Evolutionary conservation across 2,329 filamentous ascomycete genomes (phyloP), one percentile per base, ranked within the genome.

Genomic region (Ophiostoma sp.): DNA sequence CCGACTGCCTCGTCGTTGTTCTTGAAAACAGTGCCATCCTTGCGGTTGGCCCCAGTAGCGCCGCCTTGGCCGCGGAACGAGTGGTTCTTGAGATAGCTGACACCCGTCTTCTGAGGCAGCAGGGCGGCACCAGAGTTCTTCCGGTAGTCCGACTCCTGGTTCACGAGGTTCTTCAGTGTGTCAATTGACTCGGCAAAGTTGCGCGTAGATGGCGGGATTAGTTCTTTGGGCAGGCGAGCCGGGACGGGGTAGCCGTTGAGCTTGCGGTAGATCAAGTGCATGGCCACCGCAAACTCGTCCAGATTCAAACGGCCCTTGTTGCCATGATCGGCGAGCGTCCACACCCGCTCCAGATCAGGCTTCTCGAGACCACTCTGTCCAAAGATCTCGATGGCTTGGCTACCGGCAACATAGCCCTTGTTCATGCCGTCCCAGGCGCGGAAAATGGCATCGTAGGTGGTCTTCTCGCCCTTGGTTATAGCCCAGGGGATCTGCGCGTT

Each of bases 241-340:
- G 95, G 95, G 41, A 98, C 85, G 1, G 94, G 94, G 77, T 98
- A 98, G 48, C 94, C 94, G 76, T 99, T 98, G 69, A 99, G 85
- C 78, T 96, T 97, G 76, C 95, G 87, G 81, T 99, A 99, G 76
- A 99, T 99, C 80, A 99, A 83, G 85, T 99, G 95, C 95, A 99
- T 99, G 11, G 94, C 93, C 68, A 99, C 94, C 10, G 95, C 94
- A 77, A 99, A 99, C 77, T 99, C 95, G 78, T 99, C 95, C 76
- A 98, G 87, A 76, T 99, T 94, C 39, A 99, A 85, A 70, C 94
- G 90, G 23, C 95, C 95, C 79, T 95, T 95, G 79, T 99, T 97
- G 73, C 94, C 90, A 41, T 94, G 90, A 78, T 99, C 95, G 3
- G 94, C 90, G 71, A 99, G 83, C 11, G 95, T 98, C 95, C 95